A percentile compares a stretch with the other conserved stretches of the same genome.
These are phyloP conservation scores for Leptographium procerum DNA, from an alignment of 2,329 filamentous ascomycete species.

Conservation along the genomic window DNA sequence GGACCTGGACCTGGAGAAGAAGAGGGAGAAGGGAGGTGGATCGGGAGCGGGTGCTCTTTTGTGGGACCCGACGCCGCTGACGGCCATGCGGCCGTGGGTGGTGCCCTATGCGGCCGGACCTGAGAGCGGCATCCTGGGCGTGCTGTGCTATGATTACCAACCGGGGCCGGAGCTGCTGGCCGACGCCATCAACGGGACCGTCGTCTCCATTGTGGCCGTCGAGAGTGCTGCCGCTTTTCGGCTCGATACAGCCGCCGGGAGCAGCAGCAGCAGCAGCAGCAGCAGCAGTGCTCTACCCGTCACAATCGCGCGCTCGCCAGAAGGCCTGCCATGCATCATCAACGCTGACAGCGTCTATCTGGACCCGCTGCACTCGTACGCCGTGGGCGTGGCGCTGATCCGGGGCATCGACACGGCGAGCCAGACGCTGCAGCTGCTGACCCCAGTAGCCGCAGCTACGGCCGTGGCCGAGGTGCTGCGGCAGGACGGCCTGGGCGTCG, in stretches of 20 bases:
- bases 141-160: slow-evolving; percentile 58
- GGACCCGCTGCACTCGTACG: slow-evolving; percentile 45
- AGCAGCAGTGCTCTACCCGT: slow-evolving; percentile 4
- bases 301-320: slow-evolving; percentile 29
- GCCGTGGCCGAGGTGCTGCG: slow-evolving; percentile 4
- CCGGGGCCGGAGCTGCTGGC: slow-evolving; percentile 45
- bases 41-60: too few species aligned
- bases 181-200: slow-evolving; percentile 58
- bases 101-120: slow-evolving; percentile 43
- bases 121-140: slow-evolving; percentile 44
- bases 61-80: slow-evolving; percentile 47
- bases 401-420: slow-evolving; percentile 50
- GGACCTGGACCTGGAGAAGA: slow-evolving; percentile 6
- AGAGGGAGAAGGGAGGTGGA: neutral
- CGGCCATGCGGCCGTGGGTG: slow-evolving; percentile 45
- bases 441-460: slow-evolving; percentile 29
- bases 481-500: slow-evolving; percentile 33
- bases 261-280: too few species aligned
- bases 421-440: slow-evolving; percentile 49
- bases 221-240: slow-evolving; percentile 41
- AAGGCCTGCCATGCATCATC: slow-evolving; percentile 51
- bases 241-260: too few species aligned
- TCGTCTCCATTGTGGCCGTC: slow-evolving; percentile 55
- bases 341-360: slow-evolving; percentile 42
- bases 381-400: slow-evolving; percentile 57